phyloP scores from a whole-genome alignment of 208 protist genomes.

The Herpetomonas muscarum region DNA sequence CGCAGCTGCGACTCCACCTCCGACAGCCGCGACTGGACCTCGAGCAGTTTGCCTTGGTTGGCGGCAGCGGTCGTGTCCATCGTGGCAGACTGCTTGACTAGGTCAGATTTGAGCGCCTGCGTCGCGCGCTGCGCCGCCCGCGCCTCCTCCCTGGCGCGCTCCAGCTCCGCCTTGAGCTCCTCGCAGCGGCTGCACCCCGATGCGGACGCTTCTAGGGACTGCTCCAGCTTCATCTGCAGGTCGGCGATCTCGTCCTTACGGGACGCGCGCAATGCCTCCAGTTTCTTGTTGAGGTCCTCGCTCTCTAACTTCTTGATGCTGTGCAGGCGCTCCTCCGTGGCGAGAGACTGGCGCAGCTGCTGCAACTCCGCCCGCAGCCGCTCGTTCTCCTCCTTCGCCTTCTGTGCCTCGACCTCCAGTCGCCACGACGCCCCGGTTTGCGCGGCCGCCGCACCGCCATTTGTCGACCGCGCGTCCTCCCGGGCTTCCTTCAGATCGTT shows the following conservation, averaged over 20 bases:
- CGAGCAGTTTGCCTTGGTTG: constrained; percentile 34
- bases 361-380: constrained; percentile 36
- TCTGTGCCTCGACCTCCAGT: constrained; percentile 15
- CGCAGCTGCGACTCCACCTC: constrained; percentile 24
- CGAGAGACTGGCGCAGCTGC: constrained; percentile 33
- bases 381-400: constrained; percentile 23
- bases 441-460: constrained; percentile 11
- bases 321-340: constrained; percentile 46
- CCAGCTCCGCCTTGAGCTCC: background rate
- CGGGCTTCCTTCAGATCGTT: constrained; percentile 21
- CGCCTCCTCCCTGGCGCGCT: background rate
- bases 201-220: background rate
- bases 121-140: constrained; percentile 13
- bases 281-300: constrained; percentile 4
- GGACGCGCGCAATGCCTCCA: constrained; percentile 9
- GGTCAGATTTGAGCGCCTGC: constrained; percentile 18
- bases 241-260: constrained; percentile 24
- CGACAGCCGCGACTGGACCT: constrained; percentile 24
- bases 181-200: constrained; percentile 3
- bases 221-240: constrained; percentile 11
- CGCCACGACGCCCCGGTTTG: background rate
- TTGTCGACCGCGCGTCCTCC: background rate
- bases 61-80: constrained; percentile 32
- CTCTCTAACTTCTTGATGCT: constrained; percentile 36
- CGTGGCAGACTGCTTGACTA: constrained; percentile 23